Conservation (phyloP, 139 green algal genomes). For the Picochlorum costavermella region DNA sequence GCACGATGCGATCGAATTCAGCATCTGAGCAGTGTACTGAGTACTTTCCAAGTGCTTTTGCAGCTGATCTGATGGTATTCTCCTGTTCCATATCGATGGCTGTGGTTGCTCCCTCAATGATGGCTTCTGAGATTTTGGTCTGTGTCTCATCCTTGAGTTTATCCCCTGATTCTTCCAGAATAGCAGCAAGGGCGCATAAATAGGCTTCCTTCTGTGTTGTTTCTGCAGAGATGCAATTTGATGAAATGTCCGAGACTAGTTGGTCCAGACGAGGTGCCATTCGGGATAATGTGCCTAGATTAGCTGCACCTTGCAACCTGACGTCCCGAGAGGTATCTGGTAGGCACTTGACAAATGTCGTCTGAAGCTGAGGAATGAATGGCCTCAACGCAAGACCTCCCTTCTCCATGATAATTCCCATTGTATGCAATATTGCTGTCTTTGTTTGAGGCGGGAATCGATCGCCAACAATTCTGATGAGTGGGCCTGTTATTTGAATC, state of each 20-base stretch:
- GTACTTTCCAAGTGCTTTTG: conserved; percentile 26
- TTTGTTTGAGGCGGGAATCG: conserved; percentile 63
- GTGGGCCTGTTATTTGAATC: conserved; percentile 70
- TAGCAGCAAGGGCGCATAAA: conserved; percentile 56
- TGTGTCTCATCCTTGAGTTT: conserved; percentile 43
- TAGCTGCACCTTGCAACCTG: conserved; percentile 51
- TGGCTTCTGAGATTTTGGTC: conserved; percentile 28
- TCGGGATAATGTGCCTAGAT: conserved; percentile 68
- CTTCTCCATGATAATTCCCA: conserved; percentile 78
- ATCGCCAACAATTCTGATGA: conserved; percentile 95
- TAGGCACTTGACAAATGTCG: conserved; percentile 96
- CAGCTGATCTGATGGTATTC: conserved; percentile 14
- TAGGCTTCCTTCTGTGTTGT: conserved; percentile 45
- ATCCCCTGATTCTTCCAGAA: conserved; percentile 47
- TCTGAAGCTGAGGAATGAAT: conserved; percentile 97
- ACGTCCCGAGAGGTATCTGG: conserved; percentile 49
- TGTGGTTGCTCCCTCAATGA: conserved; percentile 9
- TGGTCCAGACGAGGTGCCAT: conserved; percentile 68
- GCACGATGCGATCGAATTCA: conserved; percentile 28
- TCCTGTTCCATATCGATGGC: conserved; percentile 28
- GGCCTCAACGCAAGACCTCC: conserved; percentile 80
- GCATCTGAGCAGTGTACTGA: conserved; percentile 11
- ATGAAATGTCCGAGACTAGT: conserved; percentile 42
- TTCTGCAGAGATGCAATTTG: background rate
- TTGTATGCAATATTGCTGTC: conserved; percentile 78